phyloP scores from a whole-genome alignment of 176 grass and related monocot species.

The Olyra latifolia region DNA sequence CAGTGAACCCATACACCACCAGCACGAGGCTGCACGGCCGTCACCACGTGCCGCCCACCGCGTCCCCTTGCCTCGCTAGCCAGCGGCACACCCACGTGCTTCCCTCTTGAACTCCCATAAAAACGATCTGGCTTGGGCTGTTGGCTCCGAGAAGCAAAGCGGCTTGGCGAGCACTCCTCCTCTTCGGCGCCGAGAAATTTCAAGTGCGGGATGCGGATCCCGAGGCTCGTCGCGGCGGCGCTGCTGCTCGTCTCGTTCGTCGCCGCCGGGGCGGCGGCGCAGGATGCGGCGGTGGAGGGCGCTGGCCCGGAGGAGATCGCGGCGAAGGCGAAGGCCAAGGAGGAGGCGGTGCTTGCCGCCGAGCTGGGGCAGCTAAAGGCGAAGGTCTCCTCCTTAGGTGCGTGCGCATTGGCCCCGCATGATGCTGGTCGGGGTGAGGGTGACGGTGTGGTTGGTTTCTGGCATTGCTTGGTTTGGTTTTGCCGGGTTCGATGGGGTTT shows the following conservation, averaged over 20 bases:
- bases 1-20: neutral
- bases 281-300: slow-evolving; percentile 39
- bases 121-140: neutral
- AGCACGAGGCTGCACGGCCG: neutral
- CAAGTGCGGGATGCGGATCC: slow-evolving; percentile 35
- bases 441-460: neutral
- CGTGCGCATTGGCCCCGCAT: slow-evolving; percentile 3
- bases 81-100: slow-evolving; percentile 14
- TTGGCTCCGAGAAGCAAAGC: neutral
- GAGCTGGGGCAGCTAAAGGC: slow-evolving; percentile 47
- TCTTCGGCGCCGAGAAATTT: neutral
- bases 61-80: neutral
- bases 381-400: slow-evolving; percentile 47
- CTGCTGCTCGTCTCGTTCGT: slow-evolving; percentile 18
- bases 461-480: neutral
- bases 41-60: slow-evolving; percentile 29
- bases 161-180: neutral
- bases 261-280: slow-evolving; percentile 24
- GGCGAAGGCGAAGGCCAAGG: slow-evolving; percentile 36
- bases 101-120: neutral
- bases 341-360: slow-evolving; percentile 39
- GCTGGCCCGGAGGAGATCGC: slow-evolving; percentile 25
- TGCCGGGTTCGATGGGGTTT: slow-evolving; percentile 23
- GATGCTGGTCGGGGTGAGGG: neutral
- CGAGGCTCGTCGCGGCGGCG: slow-evolving; percentile 1